Evolutionary conservation across 495 filamentous ascomycete species (phyloP).

Genomic region (Hamigera avellanea): DNA sequence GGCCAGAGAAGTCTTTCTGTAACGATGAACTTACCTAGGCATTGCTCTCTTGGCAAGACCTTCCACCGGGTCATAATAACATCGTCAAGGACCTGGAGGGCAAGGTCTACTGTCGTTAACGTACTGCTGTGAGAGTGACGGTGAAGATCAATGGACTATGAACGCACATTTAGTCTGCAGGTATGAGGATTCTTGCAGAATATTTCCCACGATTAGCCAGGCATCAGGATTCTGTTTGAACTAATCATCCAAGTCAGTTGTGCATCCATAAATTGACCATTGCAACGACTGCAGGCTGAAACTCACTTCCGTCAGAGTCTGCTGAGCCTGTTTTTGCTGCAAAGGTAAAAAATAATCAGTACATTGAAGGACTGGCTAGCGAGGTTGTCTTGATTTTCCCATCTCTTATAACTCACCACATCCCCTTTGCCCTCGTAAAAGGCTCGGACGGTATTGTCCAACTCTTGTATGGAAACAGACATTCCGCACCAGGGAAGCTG

Average conservation of each 20-base stretch:
- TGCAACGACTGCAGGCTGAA: neutral
- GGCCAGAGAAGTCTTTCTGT: neutral
- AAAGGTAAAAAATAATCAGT: constrained; percentile 12
- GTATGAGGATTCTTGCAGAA: constrained; percentile 80
- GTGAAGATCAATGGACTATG: neutral
- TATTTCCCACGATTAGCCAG: constrained; percentile 93
- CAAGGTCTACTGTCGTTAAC: constrained; percentile 63
- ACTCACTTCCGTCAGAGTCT: constrained; percentile 84
- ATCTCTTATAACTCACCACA: constrained; percentile 50
- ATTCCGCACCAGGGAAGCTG: constrained; percentile 33
- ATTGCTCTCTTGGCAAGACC: constrained; percentile 88
- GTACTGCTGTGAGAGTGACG: constrained; percentile 2
- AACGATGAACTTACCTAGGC: constrained; percentile 72
- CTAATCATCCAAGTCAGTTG: constrained; percentile 32
- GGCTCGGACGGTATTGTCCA: constrained; percentile 89
- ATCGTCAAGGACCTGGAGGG: constrained; percentile 90
- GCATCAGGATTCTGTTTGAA: constrained; percentile 98
- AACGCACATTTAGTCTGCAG: constrained; percentile 90
- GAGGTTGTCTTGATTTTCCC: constrained; percentile 5
- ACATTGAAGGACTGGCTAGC: neutral
- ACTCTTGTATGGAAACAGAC: constrained; percentile 72
- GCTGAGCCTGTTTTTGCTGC: constrained; percentile 96
- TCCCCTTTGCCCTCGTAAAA: constrained; percentile 96
- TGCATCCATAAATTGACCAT: neutral
- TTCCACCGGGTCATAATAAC: constrained; percentile 99